Percentiles rank a stretch among this genome's conserved stretches.
phyloP scores from a whole-genome alignment of 73 alveolate species.

The Durusdinium trenchii region DNA sequence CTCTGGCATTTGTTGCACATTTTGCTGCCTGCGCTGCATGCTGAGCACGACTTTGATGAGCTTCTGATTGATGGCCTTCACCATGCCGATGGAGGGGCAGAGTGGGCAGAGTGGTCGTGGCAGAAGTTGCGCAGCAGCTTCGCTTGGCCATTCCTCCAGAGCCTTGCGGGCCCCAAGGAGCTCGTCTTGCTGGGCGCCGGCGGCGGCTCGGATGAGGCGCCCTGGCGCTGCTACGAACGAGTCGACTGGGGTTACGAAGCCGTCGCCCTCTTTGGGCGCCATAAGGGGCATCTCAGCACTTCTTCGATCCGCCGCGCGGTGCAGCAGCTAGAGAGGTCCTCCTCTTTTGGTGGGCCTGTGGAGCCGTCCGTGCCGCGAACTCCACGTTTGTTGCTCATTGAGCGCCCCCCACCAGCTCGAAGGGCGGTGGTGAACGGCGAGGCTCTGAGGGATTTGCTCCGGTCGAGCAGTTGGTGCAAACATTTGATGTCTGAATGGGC shows the following conservation, averaged over 20 bases:
- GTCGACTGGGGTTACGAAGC: constrained; percentile 44
- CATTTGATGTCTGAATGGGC: background rate
- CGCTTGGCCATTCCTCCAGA: constrained; percentile 22
- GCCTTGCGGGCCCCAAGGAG: no score
- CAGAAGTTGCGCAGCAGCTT: constrained; percentile 22
- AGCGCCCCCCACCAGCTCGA: background rate
- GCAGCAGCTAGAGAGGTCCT: no score
- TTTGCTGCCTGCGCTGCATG: constrained; percentile 16
- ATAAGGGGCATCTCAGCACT: background rate
- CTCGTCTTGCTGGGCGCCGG: no score
- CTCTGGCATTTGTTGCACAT: constrained; percentile 9
- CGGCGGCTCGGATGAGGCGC: no score
- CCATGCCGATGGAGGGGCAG: no score
- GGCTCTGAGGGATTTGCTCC: background rate
- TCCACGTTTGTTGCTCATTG: background rate
- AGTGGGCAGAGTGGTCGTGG: no score
- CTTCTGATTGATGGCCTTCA: constrained; percentile 25
- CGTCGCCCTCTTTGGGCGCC: constrained; percentile 30
- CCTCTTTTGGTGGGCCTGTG: no score
- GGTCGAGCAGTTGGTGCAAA: background rate
- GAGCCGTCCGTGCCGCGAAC: no score
- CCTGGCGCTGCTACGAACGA: background rate
- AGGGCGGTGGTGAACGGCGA: constrained; percentile 23
- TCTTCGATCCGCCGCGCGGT: background rate
- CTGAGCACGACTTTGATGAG: background rate